A percentile compares a stretch with the other conserved stretches of the same genome.
Evolutionary conservation across 257 asterid species (phyloP).

Genomic region (Anisodus tanguticus): DNA sequence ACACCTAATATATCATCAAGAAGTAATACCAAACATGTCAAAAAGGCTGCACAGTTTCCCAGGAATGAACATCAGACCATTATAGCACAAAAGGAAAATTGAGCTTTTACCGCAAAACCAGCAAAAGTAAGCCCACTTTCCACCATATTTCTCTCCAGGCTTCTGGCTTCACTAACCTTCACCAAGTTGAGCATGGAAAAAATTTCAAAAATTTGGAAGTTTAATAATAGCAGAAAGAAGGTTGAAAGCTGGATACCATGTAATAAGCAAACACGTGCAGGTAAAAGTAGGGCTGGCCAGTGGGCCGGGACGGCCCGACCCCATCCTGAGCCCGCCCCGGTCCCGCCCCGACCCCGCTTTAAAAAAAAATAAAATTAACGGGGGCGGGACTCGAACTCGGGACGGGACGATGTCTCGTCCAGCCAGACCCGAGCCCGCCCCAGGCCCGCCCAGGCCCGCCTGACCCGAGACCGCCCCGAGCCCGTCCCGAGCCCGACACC

Average conservation of each 20-base stretch:
- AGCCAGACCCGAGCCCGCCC: too few relatives aligned
- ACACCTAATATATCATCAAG: slow-evolving; percentile 61
- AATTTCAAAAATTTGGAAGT: slow-evolving; percentile 16
- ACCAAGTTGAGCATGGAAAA: slow-evolving; percentile 36
- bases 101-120: slow-evolving; percentile 87
- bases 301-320: too few relatives aligned
- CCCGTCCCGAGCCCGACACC: too few relatives aligned
- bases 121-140: slow-evolving; percentile 88
- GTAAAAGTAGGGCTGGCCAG: too few relatives aligned
- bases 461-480: too few relatives aligned
- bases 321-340: too few relatives aligned
- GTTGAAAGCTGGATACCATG: slow-evolving; percentile 20
- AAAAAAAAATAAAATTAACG: too few relatives aligned
- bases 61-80: neutral
- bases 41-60: slow-evolving; percentile 17
- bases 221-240: neutral
- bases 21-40: slow-evolving; percentile 32
- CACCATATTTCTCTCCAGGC: slow-evolving; percentile 82
- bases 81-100: slow-evolving; percentile 32
- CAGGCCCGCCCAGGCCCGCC: too few relatives aligned
- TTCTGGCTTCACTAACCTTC: slow-evolving; percentile 97
- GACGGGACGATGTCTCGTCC: too few relatives aligned
- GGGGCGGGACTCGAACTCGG: too few relatives aligned
- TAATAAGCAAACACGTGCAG: neutral
- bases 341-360: too few relatives aligned